Base-by-base conservation (phyloP, 371 early-diverging fungal genomes). In the Mycotypha africana region DNA sequence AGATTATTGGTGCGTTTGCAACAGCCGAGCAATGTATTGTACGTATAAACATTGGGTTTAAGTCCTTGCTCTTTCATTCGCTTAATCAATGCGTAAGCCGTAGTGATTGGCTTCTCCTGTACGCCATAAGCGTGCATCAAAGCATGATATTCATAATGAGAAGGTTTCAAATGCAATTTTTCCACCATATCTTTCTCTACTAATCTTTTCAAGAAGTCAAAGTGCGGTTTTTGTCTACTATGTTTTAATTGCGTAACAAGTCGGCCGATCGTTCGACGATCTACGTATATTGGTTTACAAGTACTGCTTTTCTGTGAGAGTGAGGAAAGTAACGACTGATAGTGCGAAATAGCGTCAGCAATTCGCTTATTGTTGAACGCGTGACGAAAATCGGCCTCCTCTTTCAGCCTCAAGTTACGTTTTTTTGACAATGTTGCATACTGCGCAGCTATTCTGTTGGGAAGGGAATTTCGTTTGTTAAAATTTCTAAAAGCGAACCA, bases 1-100 rank as follows among this genome's bases (percentile, higher is more conserved):
- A 66, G 23, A 20, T 78, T 64, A 17, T 69, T 62, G 1, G 26
- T 38, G 0, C 70, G 61, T 32, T 78, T 74, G 47, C 66, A 78
- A 12, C 73, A 74, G 11, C 73, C 62, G 7, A 82, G 44, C 11
- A 79, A 45, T 0, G 68, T 78, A 45, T 78, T 75, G 47, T 74
- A 79, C 1, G 77, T 60, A 38, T 66, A 56, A 7, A 58, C 35
- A 9, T 53, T 67, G 1, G 64, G 62, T 1, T 33, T 12, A 2
- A 69, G 10, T 4, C 58, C 39, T 16, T 47, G 38, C 5, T 31
- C 44, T 12, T 41, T 22, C 73, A 83, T 78, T 8, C 49, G 39
- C 4, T 60, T 36, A 2, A 61, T 48, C 10, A 74, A 32, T 2
- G 21, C 17, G 15, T 55, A 42, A 1, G 68, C 65, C 9, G 52